Percentiles rank a stretch among this genome's conserved stretches.
These are phyloP conservation scores for Fraxinus paxiana DNA, from an alignment of 305 asterid species.

Conservation along the genomic window DNA sequence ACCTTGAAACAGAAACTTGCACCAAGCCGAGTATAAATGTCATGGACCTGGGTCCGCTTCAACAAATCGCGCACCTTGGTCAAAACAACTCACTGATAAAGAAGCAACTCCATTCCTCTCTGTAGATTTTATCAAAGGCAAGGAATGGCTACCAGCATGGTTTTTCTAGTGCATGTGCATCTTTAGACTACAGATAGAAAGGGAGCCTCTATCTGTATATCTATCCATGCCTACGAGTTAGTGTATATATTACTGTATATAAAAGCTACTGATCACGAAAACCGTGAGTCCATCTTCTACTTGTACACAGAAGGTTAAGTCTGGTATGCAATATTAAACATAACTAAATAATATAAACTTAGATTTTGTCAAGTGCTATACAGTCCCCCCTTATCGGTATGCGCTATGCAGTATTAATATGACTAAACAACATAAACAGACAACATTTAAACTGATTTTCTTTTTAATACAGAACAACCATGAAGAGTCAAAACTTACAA, in stretches of 20 bases:
- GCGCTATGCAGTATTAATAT: background rate
- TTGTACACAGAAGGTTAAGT: background rate
- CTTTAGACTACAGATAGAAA: background rate
- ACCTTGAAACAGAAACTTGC: constrained; percentile 43
- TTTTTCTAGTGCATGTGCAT: constrained; percentile 28
- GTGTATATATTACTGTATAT: background rate
- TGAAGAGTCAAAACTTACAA: background rate
- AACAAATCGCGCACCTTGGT: constrained; percentile 54
- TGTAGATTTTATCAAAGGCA: constrained; percentile 61
- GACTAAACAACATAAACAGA: background rate
- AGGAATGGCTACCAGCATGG: constrained; percentile 73
- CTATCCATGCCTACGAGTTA: background rate
- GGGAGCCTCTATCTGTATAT: constrained; percentile 15
- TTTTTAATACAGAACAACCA: background rate
- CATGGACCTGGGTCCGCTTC: constrained; percentile 70
- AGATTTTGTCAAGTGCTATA: background rate
- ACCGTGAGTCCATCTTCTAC: background rate
- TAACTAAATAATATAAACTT: background rate
- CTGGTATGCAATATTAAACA: background rate
- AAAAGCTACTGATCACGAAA: background rate
- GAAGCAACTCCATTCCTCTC: constrained; percentile 55
- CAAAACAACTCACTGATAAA: constrained; percentile 57
- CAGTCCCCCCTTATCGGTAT: background rate
- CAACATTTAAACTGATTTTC: background rate
- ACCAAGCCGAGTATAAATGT: constrained; percentile 66